Evolutionary conservation across 2,329 filamentous ascomycete genomes (phyloP), one percentile per base, ranked within the genome.

Genomic region (Aspergillus sp.): DNA sequence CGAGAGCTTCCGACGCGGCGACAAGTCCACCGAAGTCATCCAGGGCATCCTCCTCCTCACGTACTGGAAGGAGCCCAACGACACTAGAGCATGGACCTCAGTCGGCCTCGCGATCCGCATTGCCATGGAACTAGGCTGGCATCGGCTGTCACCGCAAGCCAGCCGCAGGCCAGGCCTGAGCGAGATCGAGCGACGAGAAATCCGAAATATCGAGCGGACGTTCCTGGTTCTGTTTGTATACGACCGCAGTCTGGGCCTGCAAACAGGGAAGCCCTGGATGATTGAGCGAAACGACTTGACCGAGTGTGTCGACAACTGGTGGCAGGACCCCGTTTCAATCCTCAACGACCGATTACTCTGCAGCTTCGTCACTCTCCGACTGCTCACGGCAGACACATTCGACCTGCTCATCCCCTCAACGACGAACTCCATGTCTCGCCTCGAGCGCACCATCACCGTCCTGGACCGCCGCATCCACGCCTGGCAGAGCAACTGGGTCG

Each of bases 61-160:
- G 8, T 48, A 48, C 15, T 48, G 46, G 46, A 48, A 48, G 21
- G 46, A 48, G 31, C 46, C 46, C 8, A 48, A 48, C 19, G 46
- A 48, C 31, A 48, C 46, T 4, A 4, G 46, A 14, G 46, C 46
- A 3, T 48, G 46, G 46, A 48, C 27, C 12, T 48, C 46, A 1
- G 46, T 48, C 17, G 46, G 46, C 46, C 46, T 48, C 21, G 46
- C 46, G 24, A 48, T 48, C 27, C 46, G 46, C 14, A 48, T 48
- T 9, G 46, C 46, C 8, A 35, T 48, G 27, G 46, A 48, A 6
- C 14, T 48, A 1, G 46, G 46, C 24, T 48, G 46, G 46, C 46
- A 48, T 35, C 23, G 37, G 17, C 27, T 48, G 4, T 35, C 46
- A 6, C 46, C 46, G n/a, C 12, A 7, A 3, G 15, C 6, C 8